Evolutionary conservation across 2,329 filamentous ascomycete genomes (phyloP).

Genomic region (Colletotrichum sp.): DNA sequence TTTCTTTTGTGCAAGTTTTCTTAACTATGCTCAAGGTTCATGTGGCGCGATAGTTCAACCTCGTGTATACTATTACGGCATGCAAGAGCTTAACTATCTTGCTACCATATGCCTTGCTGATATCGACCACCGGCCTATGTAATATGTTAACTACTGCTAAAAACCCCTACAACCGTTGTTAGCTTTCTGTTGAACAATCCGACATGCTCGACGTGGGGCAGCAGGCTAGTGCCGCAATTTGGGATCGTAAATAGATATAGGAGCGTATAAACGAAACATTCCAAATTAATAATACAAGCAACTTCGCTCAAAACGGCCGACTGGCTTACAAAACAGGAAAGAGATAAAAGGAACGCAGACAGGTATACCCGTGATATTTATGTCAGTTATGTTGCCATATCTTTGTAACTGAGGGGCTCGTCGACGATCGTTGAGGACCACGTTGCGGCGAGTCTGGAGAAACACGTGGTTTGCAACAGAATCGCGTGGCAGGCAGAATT

Average conservation of each 20-base stretch:
- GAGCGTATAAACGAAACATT: background rate
- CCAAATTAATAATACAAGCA: background rate
- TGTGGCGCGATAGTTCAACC: background rate
- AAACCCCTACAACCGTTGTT: background rate
- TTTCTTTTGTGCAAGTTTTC: fast-evolving
- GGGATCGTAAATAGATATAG: background rate
- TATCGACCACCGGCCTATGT: background rate
- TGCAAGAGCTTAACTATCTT: background rate
- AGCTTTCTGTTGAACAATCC: background rate
- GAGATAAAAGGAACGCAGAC: background rate
- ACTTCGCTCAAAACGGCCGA: background rate
- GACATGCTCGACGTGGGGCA: background rate
- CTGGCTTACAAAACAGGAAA: background rate
- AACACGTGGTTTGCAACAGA: background rate
- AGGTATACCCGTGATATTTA: background rate
- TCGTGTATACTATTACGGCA: background rate
- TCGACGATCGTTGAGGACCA: background rate
- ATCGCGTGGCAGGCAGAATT: background rate
- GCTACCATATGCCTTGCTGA: background rate
- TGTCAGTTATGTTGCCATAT: background rate
- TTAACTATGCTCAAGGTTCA: background rate
- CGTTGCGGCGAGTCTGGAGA: background rate
- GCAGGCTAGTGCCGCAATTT: background rate
- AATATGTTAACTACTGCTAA: fast-evolving
- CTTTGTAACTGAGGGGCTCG: background rate